Base-by-base conservation (phyloP, 768 basidiomycete species). In the Ephemerocybe angulata region DNA sequence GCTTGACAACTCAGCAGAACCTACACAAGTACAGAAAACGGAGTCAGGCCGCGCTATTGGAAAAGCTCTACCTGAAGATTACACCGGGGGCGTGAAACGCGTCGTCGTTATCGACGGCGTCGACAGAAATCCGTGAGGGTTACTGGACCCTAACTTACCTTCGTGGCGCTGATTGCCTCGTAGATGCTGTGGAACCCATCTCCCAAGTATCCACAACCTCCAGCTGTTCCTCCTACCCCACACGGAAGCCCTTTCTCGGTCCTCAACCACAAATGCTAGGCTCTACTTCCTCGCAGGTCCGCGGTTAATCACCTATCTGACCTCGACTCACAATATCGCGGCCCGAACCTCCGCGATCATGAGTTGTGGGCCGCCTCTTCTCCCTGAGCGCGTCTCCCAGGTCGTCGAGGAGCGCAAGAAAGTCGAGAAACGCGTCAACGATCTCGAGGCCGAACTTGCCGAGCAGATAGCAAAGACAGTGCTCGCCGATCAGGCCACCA, bases 281-380 rank as follows among this genome's bases (percentile, higher is more conserved):
- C 77, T 95, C 4, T 90, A 85, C 71, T 94, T 97, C 73, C 77
- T 88, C 48, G 73, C 85, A n/a, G 93, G 93, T 4, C 86, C 88
- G 15, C 85, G 93, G 22, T 77, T 92, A 5, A 80, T 88, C 41
- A 63, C 74, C 2, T 77, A 89, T 63, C 73, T 93, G 51, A 73
- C 79, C 2, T 74, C 79, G 2, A 75, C 83, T 0, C 87, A 90
- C 60, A 66, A 70, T 11, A 65, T 78, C 4, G 75, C 93, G 30
- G 74, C 82, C 2, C 67, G 66, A 42, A 77, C 86, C 0, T 78
- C 90, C 0, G 70, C 80, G 2, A 78, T 77, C 15, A 75, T 94
- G 27, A 89, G 85, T 41, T 87, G 88, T 62, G 85, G 86, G 3
- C 72, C 83, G 2, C 72, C 80, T 1, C 81, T 84, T 49, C 82